A percentile compares a stretch with the other conserved stretches of the same genome.
Evolutionary conservation across 1,284 basidiomycete species (phyloP).

Genomic region (Puccinia coronata): DNA sequence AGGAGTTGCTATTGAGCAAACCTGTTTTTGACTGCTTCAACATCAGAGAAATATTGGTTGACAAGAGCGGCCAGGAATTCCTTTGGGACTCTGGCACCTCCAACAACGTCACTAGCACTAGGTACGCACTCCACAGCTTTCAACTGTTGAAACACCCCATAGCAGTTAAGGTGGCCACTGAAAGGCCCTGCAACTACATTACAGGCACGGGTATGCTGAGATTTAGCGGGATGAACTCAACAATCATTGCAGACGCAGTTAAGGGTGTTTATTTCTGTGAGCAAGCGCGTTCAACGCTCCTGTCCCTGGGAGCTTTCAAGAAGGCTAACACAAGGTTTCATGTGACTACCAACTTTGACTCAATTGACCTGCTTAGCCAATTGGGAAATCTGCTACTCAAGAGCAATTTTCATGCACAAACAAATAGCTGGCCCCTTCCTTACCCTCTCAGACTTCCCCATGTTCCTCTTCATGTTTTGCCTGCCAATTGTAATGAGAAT

Average conservation of each 20-base stretch:
- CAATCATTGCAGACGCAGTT: not conserved
- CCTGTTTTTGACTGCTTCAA: not conserved
- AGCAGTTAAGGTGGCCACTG: conserved; percentile 9
- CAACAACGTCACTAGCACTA: not conserved
- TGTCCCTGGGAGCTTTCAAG: not conserved
- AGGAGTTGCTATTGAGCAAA: not conserved
- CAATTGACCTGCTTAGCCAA: not conserved
- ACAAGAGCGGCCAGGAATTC: not conserved
- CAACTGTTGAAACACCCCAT: not conserved
- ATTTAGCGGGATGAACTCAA: not conserved
- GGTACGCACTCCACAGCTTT: not conserved
- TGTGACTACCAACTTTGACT: not conserved
- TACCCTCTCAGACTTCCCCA: too few relatives aligned
- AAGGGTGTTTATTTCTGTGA: conserved; percentile 2
- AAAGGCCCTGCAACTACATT: too few relatives aligned
- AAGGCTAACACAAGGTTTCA: not conserved
- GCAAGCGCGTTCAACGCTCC: not conserved
- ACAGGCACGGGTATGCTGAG: not conserved
- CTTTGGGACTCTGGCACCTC: not conserved
- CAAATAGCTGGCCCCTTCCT: not conserved
- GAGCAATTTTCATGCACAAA: not conserved
- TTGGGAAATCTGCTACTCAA: not conserved
- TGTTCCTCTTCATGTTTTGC: too few relatives aligned
- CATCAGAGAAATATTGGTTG: not conserved
- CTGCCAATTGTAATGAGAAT: too few relatives aligned